Conservation (phyloP, 2,329 filamentous ascomycete genomes). For the Ceratocystis destructans region DNA sequence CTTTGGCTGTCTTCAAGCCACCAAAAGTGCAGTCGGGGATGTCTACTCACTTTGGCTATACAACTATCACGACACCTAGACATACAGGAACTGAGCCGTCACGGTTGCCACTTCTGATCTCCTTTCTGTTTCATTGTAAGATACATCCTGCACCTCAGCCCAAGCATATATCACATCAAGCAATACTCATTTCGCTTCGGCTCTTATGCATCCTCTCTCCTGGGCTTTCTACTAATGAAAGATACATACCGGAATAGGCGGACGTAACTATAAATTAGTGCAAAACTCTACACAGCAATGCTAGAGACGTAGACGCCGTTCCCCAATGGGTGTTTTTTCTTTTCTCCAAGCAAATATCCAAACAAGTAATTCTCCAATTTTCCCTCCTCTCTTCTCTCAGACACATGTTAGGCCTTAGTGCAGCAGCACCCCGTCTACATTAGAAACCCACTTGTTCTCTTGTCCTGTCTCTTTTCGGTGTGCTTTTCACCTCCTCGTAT, state of each 20-base stretch:
- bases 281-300: background rate
- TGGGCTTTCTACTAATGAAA: background rate
- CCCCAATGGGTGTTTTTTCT: background rate
- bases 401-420: background rate
- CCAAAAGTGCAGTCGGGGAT: too few species aligned
- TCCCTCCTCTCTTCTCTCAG: background rate
- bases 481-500: background rate
- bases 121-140: background rate
- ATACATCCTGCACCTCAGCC: background rate
- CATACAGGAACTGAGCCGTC: too few species aligned
- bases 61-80: too few species aligned
- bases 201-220: too few species aligned
- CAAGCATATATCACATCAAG: background rate
- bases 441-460: too few species aligned
- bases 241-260: background rate
- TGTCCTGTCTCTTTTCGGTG: background rate
- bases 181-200: too few species aligned
- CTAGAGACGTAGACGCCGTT: too few species aligned
- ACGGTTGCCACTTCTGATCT: background rate
- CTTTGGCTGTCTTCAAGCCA: too few species aligned
- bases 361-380: background rate
- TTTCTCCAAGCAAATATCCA: background rate
- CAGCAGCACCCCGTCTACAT: background rate
- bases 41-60: too few species aligned
- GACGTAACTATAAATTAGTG: background rate